Evolutionary conservation across 2,329 filamentous ascomycete species (phyloP).

Genomic region (Simplicillium aogashimaense): DNA sequence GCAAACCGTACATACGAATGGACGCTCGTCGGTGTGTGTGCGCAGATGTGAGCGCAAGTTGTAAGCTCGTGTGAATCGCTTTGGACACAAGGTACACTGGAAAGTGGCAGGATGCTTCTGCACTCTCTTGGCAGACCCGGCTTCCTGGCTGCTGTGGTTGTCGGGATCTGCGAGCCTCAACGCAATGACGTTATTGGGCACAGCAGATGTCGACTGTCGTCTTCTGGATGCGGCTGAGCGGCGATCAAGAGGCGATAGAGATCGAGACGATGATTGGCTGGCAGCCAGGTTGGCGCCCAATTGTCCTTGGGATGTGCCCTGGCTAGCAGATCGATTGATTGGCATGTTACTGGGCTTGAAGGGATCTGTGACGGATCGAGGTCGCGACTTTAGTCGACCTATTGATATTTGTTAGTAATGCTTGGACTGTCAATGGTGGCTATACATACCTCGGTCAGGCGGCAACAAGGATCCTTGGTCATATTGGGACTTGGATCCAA

Average conservation of each 20-base stretch:
- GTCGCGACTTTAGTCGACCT: slow-evolving; percentile 40
- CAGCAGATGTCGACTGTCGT: slow-evolving; percentile 55
- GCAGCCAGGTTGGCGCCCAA: slow-evolving; percentile 32
- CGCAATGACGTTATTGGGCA: slow-evolving; percentile 62
- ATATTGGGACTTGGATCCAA: slow-evolving; percentile 48
- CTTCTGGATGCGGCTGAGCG: slow-evolving; percentile 28
- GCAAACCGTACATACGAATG: slow-evolving; percentile 94
- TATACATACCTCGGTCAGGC: slow-evolving; percentile 54
- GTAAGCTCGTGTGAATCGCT: slow-evolving; percentile 92
- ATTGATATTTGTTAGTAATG: slow-evolving; percentile 3
- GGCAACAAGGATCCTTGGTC: slow-evolving; percentile 76
- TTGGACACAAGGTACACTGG: slow-evolving; percentile 86
- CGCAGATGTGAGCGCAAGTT: slow-evolving; percentile 91
- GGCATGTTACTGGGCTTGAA: slow-evolving; percentile 34
- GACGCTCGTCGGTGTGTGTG: slow-evolving; percentile 93
- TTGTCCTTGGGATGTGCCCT: slow-evolving; percentile 39
- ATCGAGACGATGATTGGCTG: slow-evolving; percentile 40
- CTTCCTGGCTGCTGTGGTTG: slow-evolving; percentile 56
- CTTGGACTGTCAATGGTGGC: background rate
- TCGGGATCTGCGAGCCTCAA: slow-evolving; percentile 83
- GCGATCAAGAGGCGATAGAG: slow-evolving; percentile 50
- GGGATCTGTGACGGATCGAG: slow-evolving; percentile 49
- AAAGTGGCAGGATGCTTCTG: slow-evolving; percentile 98
- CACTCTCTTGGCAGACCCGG: slow-evolving; percentile 63
- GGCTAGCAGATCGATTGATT: slow-evolving; percentile 27